A percentile compares a stretch with the other conserved stretches of the same genome.
Conservation (phyloP, 768 basidiomycete species). For the Leucosporidium creatinivorum region DNA sequence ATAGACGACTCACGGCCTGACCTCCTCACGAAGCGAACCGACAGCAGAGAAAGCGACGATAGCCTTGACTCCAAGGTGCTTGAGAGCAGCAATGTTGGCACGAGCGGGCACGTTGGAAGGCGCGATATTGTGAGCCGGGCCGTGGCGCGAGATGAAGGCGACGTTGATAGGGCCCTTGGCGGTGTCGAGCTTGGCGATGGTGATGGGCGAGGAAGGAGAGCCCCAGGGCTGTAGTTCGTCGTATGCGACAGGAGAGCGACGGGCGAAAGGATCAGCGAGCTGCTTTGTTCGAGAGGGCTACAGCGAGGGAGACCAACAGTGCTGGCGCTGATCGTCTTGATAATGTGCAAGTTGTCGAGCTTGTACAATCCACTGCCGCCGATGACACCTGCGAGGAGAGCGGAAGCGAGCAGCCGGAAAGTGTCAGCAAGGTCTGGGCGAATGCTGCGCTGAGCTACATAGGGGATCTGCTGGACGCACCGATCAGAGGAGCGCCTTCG, state of each 20-base stretch:
- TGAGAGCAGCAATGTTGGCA: slow-evolving; percentile 93
- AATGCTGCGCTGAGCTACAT: background rate
- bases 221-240: slow-evolving; percentile 71
- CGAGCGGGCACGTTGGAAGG: slow-evolving; percentile 75
- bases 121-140: slow-evolving; percentile 64
- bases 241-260: background rate
- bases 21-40: slow-evolving; percentile 87
- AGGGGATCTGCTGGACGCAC: background rate
- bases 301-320: slow-evolving; percentile 53
- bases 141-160: slow-evolving; percentile 90
- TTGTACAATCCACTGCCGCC: slow-evolving; percentile 65
- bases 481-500: too few relatives aligned
- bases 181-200: slow-evolving; percentile 79
- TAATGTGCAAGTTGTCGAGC: slow-evolving; percentile 76
- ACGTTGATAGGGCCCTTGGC: slow-evolving; percentile 52
- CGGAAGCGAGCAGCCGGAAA: background rate
- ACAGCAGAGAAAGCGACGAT: slow-evolving; percentile 94
- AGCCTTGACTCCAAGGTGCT: slow-evolving; percentile 78
- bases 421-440: background rate
- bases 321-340: slow-evolving; percentile 67
- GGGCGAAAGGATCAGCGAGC: background rate
- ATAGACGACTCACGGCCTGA: slow-evolving; percentile 50
- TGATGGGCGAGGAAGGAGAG: slow-evolving; percentile 77
- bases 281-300: background rate
- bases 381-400: slow-evolving; percentile 25